A percentile compares a stretch with the other conserved stretches of the same genome.
Evolutionary conservation across 805 yeast species (phyloP).

Genomic region (Wilhelminamyces savonicus): DNA sequence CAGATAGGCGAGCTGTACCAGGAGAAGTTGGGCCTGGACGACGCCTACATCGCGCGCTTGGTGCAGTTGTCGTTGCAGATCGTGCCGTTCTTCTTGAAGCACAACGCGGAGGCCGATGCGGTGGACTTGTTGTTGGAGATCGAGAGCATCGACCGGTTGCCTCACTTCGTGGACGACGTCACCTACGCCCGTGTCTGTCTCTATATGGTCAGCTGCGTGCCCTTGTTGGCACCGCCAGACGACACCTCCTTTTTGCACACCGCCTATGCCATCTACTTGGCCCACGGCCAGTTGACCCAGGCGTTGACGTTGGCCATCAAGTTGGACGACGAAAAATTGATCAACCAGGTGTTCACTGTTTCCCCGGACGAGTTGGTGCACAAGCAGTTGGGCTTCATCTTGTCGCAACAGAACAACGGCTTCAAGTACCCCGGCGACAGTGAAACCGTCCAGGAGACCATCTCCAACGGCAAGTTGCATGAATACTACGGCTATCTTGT

Average conservation of each 20-base stretch:
- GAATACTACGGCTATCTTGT: conserved; percentile 76
- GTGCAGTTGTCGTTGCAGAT: conserved; percentile 65
- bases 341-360: conserved; percentile 74
- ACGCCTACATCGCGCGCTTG: conserved; percentile 35
- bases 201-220: conserved; percentile 95
- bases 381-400: conserved; percentile 85
- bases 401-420: conserved; percentile 81
- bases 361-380: conserved; percentile 69
- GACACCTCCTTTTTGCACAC: conserved; percentile 80
- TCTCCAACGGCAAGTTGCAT: conserved; percentile 71
- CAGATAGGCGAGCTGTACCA: conserved; percentile 89
- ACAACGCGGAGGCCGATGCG: conserved; percentile 98
- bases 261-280: conserved; percentile 78
- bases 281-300: conserved; percentile 76
- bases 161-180: conserved; percentile 76
- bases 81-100: conserved; percentile 84
- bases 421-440: conserved; percentile 56
- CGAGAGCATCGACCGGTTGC: conserved; percentile 77
- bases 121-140: conserved; percentile 88
- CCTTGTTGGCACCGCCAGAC: conserved; percentile 91
- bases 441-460: conserved; percentile 74
- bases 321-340: conserved; percentile 74
- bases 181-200: conserved; percentile 86
- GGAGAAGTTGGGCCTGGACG: conserved; percentile 35
- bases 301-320: conserved; percentile 87